Evolutionary conservation across 306 rosid species (phyloP).

Genomic region (Glycine latifolia): DNA sequence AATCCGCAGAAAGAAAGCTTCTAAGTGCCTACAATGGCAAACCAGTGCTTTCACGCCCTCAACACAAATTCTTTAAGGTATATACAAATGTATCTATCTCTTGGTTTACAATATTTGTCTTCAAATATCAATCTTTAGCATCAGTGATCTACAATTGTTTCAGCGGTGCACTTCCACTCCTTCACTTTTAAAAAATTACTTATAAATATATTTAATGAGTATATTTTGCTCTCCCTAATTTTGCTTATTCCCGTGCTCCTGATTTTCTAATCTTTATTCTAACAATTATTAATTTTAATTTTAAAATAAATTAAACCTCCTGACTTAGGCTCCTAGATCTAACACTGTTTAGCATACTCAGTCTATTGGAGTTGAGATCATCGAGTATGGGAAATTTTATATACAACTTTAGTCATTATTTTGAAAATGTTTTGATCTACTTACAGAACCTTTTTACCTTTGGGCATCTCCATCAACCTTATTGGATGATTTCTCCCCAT

Average conservation of each 20-base stretch:
- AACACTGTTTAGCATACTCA: background rate
- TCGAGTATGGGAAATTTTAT: background rate
- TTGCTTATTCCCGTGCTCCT: no score
- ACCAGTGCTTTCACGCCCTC: constrained; percentile 90
- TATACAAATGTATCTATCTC: constrained; percentile 31
- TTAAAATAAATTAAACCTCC: no score
- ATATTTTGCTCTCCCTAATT: no score
- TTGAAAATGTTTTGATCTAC: background rate
- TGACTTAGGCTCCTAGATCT: no score
- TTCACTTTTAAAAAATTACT: no score
- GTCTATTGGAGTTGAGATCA: background rate
- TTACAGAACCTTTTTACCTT: background rate
- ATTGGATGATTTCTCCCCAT: background rate
- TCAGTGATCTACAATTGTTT: background rate
- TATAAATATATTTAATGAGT: no score
- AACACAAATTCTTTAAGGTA: constrained; percentile 77
- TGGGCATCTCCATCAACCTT: background rate
- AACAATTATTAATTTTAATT: no score
- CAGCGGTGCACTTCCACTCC: no score
- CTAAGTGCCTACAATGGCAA: constrained; percentile 73
- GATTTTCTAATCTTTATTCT: no score
- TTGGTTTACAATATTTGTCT: background rate
- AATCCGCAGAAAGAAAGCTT: constrained; percentile 67
- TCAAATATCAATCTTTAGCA: background rate
- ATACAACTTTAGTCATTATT: background rate